Evolutionary conservation across 1,284 basidiomycete genomes (phyloP).

Genomic region (Coniferiporia weirii): DNA sequence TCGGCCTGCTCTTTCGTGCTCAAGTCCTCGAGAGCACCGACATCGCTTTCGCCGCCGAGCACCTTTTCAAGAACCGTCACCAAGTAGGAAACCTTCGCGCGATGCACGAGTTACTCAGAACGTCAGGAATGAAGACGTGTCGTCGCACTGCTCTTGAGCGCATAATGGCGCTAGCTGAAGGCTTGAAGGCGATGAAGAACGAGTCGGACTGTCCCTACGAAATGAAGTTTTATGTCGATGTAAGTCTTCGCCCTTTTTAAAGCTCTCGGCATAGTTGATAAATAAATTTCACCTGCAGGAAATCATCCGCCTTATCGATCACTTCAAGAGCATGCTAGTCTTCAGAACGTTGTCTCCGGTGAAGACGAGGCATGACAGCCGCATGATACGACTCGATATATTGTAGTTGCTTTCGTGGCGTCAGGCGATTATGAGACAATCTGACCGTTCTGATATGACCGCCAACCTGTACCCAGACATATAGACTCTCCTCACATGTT

Average conservation of each 20-base stretch:
- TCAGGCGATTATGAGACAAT: too few species aligned
- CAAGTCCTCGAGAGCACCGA: not conserved
- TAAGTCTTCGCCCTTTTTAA: not conserved
- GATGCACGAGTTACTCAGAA: not conserved
- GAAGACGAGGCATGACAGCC: not conserved
- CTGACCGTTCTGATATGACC: too few species aligned
- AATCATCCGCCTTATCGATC: not conserved
- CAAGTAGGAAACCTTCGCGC: not conserved
- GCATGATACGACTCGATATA: not conserved
- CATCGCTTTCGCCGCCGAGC: not conserved
- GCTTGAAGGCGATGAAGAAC: not conserved
- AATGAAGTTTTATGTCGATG: not conserved
- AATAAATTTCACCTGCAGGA: not conserved
- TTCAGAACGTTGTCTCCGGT: not conserved
- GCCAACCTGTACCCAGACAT: too few species aligned
- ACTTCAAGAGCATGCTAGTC: not conserved
- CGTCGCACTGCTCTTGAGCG: not conserved
- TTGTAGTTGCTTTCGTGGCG: too few species aligned
- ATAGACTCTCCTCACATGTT: too few species aligned
- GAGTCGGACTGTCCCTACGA: not conserved
- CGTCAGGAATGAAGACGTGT: not conserved
- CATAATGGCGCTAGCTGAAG: not conserved
- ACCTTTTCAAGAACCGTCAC: not conserved
- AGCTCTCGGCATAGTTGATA: not conserved
- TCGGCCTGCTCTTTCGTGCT: not conserved